Evolutionary conservation across 768 basidiomycete species (phyloP).

Genomic region (Dentipellis sp.): DNA sequence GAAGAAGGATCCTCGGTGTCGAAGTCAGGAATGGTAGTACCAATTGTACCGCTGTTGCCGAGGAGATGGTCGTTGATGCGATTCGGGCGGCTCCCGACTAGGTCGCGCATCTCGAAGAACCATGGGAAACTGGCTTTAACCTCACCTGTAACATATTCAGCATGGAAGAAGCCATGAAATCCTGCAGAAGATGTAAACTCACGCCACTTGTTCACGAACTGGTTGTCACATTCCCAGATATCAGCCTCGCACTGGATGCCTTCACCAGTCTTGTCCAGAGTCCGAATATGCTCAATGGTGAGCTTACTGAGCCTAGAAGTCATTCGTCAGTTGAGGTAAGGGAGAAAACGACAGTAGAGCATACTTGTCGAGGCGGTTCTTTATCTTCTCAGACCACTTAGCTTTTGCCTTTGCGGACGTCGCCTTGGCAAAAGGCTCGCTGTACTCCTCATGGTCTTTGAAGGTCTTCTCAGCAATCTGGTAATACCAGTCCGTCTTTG

Average conservation of each 20-base stretch:
- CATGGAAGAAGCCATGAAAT: not conserved
- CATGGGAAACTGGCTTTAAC: not conserved
- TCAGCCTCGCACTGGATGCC: conserved; percentile 1
- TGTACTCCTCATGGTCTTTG: not conserved
- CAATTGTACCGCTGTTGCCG: conserved; percentile 14
- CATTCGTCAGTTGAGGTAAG: not conserved
- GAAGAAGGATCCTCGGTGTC: no score
- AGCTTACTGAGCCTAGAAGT: not conserved
- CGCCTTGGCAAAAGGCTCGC: not conserved
- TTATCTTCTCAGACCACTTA: not conserved
- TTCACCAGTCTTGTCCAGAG: conserved; percentile 5
- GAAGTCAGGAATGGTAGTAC: no score
- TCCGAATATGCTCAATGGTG: not conserved
- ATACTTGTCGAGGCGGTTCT: not conserved
- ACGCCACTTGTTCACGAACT: conserved; percentile 9
- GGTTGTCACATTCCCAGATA: not conserved
- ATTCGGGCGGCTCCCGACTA: conserved; percentile 16
- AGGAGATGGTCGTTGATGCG: conserved; percentile 9
- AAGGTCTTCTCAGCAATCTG: not conserved
- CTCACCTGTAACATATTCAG: not conserved
- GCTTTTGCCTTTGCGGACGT: not conserved
- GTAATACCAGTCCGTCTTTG: not conserved
- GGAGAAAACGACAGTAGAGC: not conserved
- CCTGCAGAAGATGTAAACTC: not conserved
- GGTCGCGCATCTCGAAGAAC: conserved; percentile 5